Evolutionary conservation across 371 early-diverging fungal genomes (phyloP).

Genomic region (Saksenaea oblongispora): DNA sequence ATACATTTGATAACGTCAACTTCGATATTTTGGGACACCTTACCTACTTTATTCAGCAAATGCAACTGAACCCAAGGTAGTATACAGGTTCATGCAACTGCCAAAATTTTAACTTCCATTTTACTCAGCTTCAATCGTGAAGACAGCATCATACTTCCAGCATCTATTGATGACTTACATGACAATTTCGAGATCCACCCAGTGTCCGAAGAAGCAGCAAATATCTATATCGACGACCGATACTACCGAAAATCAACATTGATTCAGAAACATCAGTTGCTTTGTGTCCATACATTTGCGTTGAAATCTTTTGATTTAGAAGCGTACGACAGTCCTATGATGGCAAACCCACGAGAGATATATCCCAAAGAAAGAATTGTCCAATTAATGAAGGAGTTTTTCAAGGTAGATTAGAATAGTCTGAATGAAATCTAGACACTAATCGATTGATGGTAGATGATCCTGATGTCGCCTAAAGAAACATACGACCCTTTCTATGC

Average conservation of each 20-base stretch:
- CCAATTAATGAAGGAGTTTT: constrained; percentile 24
- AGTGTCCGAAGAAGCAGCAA: background rate
- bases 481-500: constrained; percentile 48
- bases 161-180: background rate
- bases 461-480: constrained; percentile 55
- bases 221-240: constrained; percentile 24
- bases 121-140: background rate
- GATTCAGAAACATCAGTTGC: constrained; percentile 22
- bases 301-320: constrained; percentile 7
- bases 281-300: constrained; percentile 14
- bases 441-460: constrained; percentile 37
- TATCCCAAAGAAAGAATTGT: constrained; percentile 6
- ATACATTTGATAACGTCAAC: constrained; percentile 18
- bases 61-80: constrained; percentile 8
- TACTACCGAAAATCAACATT: constrained; percentile 20
- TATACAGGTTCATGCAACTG: constrained; percentile 4
- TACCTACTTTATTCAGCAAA: constrained; percentile 35
- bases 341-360: background rate
- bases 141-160: background rate
- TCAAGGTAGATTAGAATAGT: constrained; percentile 25
- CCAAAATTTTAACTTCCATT: background rate
- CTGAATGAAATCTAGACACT: background rate
- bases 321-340: background rate
- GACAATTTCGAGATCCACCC: background rate
- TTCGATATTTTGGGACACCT: constrained; percentile 37